Evolutionary conservation across 2,329 filamentous ascomycete species (phyloP).

Genomic region (Ophiostoma australiae): DNA sequence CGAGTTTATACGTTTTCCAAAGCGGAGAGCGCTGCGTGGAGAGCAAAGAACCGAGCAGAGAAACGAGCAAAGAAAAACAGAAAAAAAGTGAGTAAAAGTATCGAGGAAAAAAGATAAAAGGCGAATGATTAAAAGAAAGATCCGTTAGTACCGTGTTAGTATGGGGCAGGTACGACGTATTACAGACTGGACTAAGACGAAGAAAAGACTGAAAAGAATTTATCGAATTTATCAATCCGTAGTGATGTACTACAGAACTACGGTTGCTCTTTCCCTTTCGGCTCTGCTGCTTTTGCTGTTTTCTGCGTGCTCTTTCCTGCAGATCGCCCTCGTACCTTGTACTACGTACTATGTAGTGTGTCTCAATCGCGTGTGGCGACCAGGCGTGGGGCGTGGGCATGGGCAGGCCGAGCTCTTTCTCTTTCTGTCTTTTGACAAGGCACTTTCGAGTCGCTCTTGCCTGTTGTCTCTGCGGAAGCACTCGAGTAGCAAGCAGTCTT

Average conservation of each 20-base stretch:
- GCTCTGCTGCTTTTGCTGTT: neutral
- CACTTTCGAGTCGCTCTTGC: neutral
- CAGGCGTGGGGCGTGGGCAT: neutral
- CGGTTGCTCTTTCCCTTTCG: constrained; percentile 11
- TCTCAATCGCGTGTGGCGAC: constrained; percentile 4
- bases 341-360: neutral
- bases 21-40: neutral
- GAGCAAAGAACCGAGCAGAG: neutral
- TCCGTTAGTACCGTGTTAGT: constrained; percentile 6
- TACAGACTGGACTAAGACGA: neutral
- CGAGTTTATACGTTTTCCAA: constrained; percentile 20
- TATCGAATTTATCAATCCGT: constrained; percentile 3
- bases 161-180: neutral
- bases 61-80: neutral
- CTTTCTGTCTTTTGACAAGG: constrained; percentile 11
- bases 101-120: neutral
- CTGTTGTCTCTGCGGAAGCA: neutral
- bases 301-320: neutral
- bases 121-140: neutral
- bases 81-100: neutral
- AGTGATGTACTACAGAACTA: neutral
- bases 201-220: neutral
- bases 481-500: neutral
- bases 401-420: constrained; percentile 8
- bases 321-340: neutral